Base-by-base conservation (phyloP, 2,329 filamentous ascomycete species). In the Curvularia eragrostidis region DNA sequence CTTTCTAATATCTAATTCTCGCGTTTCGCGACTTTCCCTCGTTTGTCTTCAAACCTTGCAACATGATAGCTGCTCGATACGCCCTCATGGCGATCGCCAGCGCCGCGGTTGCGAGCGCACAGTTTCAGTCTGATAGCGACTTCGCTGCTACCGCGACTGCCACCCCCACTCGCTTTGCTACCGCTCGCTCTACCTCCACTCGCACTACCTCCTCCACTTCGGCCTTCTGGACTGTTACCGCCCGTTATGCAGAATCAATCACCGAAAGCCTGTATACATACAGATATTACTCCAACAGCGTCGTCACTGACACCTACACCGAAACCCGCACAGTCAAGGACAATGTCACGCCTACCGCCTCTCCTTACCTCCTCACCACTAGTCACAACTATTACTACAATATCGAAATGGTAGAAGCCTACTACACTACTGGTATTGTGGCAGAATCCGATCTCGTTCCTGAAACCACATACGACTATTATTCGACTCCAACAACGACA, bases 401-500 rank as follows among this genome's bases (percentile, higher is more conserved):
- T 52, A 30, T 73, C 5, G 36, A 62, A 12, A 6, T 66, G 1
- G 47, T 70, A 15, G 63, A 64, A 26, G 50, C 60, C 3, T 73
- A 65, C 56, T 75, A 74, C 23, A 23, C 56, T 6, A 44, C 61
- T 2, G 61, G 59, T 21, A 69, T 62, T 3, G 66, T 74, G 15
- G 59, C 65, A 0, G 63, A 67, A 5, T 64, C 67, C 1, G 70
- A 75, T 57, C 56, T 75, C 2, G 54, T 64, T 9, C 59, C 69
- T 10, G 51, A 53, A 7, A 50, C 36, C 6, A 50, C 60, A 6
- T 59, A 62, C 26, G 59, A 64, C 15, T 50, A 47, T 7, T 43
- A 47, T 5, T 52, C 63, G 9, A 60, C 57, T 4, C 48, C 59
- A 3, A 53, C 61, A 10, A 28, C 50, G n/a, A 59, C 56, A 19